Conservation (phyloP, 495 filamentous ascomycete genomes). For the Lophiostoma macrostomum region DNA sequence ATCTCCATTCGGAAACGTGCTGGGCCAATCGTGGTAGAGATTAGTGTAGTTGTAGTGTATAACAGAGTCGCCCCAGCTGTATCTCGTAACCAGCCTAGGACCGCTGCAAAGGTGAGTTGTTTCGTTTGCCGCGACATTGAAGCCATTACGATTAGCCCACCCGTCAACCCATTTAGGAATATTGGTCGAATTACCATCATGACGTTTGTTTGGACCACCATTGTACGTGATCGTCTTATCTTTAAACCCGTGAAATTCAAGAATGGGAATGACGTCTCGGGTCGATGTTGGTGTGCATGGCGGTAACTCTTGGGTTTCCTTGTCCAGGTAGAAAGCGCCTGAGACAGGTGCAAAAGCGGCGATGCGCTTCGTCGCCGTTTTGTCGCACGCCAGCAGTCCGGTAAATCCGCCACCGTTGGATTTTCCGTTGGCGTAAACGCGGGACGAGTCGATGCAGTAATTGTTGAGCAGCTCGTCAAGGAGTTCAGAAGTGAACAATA, state of each 20-base stretch:
- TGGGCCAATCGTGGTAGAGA: constrained; percentile 27
- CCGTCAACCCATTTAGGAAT: constrained; percentile 18
- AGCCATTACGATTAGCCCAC: constrained; percentile 19
- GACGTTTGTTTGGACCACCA: constrained; percentile 10
- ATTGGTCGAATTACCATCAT: constrained; percentile 1
- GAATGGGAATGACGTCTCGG: constrained; percentile 10
- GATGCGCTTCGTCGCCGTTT: constrained; percentile 37
- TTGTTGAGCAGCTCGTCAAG: constrained; percentile 44
- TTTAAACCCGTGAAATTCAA: constrained; percentile 29
- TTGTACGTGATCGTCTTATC: constrained; percentile 24
- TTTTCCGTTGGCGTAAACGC: constrained; percentile 58
- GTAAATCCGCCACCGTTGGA: constrained; percentile 61
- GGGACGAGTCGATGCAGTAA: constrained; percentile 51
- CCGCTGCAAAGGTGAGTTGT: constrained; percentile 6
- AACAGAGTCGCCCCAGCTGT: constrained; percentile 21
- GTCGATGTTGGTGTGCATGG: constrained; percentile 12
- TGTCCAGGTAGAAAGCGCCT: constrained; percentile 44
- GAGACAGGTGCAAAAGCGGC: constrained; percentile 50
- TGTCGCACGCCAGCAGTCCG: constrained; percentile 52
- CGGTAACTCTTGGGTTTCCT: constrained; percentile 6
- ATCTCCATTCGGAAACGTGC: constrained; percentile 19
- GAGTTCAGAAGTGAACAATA: constrained; percentile 41
- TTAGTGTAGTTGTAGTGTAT: constrained; percentile 20
- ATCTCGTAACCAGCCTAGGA: constrained; percentile 2
- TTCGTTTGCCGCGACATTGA: not conserved